Evolutionary conservation across 2,329 filamentous ascomycete genomes (phyloP), one percentile per base, ranked within the genome.

Genomic region (Curvularia sp.): DNA sequence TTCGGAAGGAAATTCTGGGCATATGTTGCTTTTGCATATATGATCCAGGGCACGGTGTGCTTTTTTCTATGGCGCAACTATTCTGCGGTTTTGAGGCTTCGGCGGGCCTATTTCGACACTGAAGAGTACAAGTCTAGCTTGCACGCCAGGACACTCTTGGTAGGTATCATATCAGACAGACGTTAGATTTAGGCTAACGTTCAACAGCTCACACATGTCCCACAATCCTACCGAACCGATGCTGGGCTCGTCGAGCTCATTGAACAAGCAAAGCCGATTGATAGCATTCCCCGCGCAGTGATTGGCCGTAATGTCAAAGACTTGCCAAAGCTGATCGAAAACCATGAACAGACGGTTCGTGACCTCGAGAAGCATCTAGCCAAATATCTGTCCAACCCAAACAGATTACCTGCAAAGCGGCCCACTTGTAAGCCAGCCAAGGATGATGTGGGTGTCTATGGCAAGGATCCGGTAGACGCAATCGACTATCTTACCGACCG

Each of bases 31-130:
- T 79, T 82, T 50, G 82, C 86, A 6, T 89, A 84, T 80, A 63
- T 88, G 1, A 90, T 93, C 71, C 88, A 94, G 74, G 74, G 87
- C 12, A 84, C 91, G 10, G 83, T 97, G 21, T 87, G 86, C 57
- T 89, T 84, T 59, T 96, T 96, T 65, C 79, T 99, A 10, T 98
- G 92, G 92, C 89, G 84, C 80, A 98, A 97, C 73, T 98, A 97
- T 76, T 83, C 84, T 28, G 88, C 86, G 43, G 84, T 98, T 25
- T 78, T 87, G 18, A 80, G 80, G 41, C 78, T 98, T 57, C 86
- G 91, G 59, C 86, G 91, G 57, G 79, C 86, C 41, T 97, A 96
- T 71, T 96, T 96, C 68, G 85, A 93, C 70, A 94, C 88, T 67
- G 82, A 88, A 0, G 94, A 97, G 49, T 99, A 96, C 70, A 91